Conservation (phyloP, 257 asterid genomes). For the Petrea volubilis region DNA sequence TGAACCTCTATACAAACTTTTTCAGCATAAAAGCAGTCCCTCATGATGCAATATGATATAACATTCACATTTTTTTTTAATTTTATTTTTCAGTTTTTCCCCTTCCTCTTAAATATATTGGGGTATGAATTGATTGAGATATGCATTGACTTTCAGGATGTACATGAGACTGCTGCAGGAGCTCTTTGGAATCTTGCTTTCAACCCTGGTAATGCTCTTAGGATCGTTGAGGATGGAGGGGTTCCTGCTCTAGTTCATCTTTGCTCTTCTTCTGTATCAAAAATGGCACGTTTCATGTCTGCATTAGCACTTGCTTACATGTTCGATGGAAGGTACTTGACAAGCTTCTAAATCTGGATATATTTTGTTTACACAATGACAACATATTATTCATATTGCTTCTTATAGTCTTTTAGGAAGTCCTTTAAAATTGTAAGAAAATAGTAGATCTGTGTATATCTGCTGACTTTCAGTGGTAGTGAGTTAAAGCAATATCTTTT, state of each 20-base stretch:
- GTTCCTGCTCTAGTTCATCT: constrained; percentile 70
- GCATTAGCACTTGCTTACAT: constrained; percentile 76
- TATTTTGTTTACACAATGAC: not conserved
- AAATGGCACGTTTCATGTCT: constrained; percentile 90
- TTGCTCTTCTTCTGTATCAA: constrained; percentile 66
- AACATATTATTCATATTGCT: not conserved
- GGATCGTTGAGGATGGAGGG: constrained; percentile 80
- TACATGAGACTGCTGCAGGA: constrained; percentile 88
- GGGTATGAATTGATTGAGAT: constrained; percentile 5
- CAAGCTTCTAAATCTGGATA: constrained; percentile 9
- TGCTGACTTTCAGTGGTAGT: not conserved
- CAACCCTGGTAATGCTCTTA: constrained; percentile 74
- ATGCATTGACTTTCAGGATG: constrained; percentile 55
- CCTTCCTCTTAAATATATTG: not conserved
- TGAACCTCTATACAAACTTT: not conserved
- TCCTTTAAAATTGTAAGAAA: not conserved
- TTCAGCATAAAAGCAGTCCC: not conserved
- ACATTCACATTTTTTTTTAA: too few relatives aligned
- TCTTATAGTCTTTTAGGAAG: not conserved
- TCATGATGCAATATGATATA: not conserved
- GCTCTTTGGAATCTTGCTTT: constrained; percentile 93
- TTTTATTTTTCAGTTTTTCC: too few relatives aligned
- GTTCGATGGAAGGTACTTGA: constrained; percentile 73
- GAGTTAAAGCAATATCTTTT: not conserved
- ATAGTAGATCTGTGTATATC: not conserved